Percentiles rank a stretch among this genome's conserved stretches.
Conservation (phyloP, 257 asterid species). For the Penstemon barbatus region DNA sequence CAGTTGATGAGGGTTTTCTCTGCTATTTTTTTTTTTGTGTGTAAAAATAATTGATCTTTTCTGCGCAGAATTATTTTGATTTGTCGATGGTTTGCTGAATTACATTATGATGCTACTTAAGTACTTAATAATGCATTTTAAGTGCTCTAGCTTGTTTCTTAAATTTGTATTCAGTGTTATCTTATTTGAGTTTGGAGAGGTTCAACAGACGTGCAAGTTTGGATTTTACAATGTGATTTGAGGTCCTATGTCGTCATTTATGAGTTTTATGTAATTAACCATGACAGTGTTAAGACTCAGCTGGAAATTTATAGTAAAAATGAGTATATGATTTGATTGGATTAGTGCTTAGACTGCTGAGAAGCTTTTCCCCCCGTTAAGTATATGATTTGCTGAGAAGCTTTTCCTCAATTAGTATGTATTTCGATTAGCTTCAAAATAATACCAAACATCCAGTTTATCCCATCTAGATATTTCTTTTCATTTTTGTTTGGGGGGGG, state of each 20-base stretch:
- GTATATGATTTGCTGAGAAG: not conserved
- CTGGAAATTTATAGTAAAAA: conserved; percentile 13
- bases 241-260: not conserved
- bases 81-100: conserved; percentile 1
- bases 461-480: not conserved
- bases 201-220: conserved; percentile 11
- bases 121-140: not conserved
- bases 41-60: conserved; percentile 21
- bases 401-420: not conserved
- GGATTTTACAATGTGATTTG: not conserved
- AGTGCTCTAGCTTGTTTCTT: conserved; percentile 15
- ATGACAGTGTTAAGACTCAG: conserved; percentile 1
- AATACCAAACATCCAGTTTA: not conserved
- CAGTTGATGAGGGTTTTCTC: not conserved
- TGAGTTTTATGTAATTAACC: conserved; percentile 10
- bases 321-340: conserved; percentile 9
- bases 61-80: not conserved
- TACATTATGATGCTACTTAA: conserved; percentile 3
- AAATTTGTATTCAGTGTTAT: conserved; percentile 19
- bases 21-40: not conserved
- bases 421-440: conserved; percentile 14
- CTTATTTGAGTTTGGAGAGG: conserved; percentile 15
- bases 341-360: conserved; percentile 5
- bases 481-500: not conserved
- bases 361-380: not conserved